A percentile compares a stretch with the other conserved stretches of the same genome.
These are phyloP conservation scores for Rubroboletus pulcherrimus DNA, from an alignment of 768 basidiomycete species.

Conservation along the genomic window DNA sequence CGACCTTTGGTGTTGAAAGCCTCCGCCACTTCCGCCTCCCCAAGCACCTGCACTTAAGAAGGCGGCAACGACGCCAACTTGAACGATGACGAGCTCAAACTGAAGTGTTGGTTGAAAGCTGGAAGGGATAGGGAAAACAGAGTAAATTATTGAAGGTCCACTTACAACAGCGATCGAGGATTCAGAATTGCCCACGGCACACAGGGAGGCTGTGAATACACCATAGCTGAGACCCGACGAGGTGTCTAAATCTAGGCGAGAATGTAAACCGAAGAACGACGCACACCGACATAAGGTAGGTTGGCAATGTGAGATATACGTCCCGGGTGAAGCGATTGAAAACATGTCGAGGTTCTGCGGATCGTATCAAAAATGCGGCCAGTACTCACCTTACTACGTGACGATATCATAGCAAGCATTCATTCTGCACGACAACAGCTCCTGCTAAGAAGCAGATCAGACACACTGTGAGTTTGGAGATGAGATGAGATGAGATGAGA, in stretches of 20 bases:
- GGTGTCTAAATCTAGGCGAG: neutral
- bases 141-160: neutral
- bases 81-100: neutral
- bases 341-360: neutral
- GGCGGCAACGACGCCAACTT: neutral
- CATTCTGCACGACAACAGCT: too few relatives aligned
- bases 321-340: neutral
- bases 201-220: neutral
- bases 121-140: neutral
- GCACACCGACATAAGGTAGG: neutral
- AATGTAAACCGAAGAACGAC: neutral
- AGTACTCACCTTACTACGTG: too few relatives aligned
- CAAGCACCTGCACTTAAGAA: neutral
- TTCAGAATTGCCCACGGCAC: neutral
- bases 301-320: neutral
- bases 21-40: neutral
- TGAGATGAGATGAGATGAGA: too few relatives aligned
- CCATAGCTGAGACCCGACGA: neutral
- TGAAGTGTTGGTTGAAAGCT: neutral
- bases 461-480: too few relatives aligned
- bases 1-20: neutral
- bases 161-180: neutral
- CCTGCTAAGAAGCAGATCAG: too few relatives aligned
- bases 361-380: too few relatives aligned
- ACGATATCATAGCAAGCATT: too few relatives aligned